Conservation (phyloP, 2,329 filamentous ascomycete species). For the Fusarium sp. region DNA sequence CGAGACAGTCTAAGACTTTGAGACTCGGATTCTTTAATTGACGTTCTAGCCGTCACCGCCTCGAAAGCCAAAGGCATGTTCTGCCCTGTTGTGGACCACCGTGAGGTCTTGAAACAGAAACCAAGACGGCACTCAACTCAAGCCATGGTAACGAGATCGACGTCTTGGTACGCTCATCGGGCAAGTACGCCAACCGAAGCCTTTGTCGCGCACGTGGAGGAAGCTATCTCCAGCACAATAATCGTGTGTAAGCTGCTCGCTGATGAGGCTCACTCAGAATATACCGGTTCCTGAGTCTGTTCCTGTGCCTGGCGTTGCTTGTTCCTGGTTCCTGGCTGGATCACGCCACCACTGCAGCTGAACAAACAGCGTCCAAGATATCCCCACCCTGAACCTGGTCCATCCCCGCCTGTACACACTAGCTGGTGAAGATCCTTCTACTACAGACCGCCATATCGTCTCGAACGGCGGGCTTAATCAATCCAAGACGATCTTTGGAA, state of each 20-base stretch:
- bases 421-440: slow-evolving; percentile 15
- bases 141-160: slow-evolving; percentile 6
- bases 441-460: slow-evolving; percentile 36
- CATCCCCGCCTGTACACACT: slow-evolving; percentile 10
- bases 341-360: slow-evolving; percentile 38
- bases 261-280: slow-evolving; percentile 26
- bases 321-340: slow-evolving; percentile 46
- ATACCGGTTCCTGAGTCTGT: slow-evolving; percentile 14
- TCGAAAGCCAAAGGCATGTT: slow-evolving; percentile 15
- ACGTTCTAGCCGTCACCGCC: slow-evolving; percentile 29
- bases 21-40: slow-evolving; percentile 20
- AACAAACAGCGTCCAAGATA: slow-evolving; percentile 21
- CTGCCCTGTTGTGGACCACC: slow-evolving; percentile 1
- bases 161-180: background rate
- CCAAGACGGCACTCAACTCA: slow-evolving; percentile 10
- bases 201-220: background rate
- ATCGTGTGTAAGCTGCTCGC: background rate
- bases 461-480: slow-evolving; percentile 7
- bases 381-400: slow-evolving; percentile 39
- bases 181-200: background rate
- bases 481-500: slow-evolving; percentile 4
- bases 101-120: slow-evolving; percentile 22
- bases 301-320: slow-evolving; percentile 28
- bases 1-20: slow-evolving; percentile 13
- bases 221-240: background rate